A percentile compares a stretch with the other conserved stretches of the same genome.
phyloP scores from a whole-genome alignment of 345 rosid genomes.

The Eucalyptus sp. region DNA sequence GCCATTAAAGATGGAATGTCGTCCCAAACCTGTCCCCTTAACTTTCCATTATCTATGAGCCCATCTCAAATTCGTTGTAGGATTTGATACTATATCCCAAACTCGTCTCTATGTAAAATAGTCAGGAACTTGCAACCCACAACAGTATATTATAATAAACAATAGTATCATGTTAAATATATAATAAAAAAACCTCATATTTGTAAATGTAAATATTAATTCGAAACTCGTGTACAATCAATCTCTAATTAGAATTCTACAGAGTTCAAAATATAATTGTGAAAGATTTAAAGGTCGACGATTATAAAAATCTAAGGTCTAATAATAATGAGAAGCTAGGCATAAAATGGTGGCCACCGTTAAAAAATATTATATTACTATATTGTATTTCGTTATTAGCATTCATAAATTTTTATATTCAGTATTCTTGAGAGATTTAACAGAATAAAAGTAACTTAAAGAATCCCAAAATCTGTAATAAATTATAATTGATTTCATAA shows the following conservation, averaged over 20 bases:
- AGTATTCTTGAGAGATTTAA: constrained; percentile 32
- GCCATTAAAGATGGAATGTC: background rate
- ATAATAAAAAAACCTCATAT: background rate
- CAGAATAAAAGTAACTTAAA: background rate
- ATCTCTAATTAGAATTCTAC: background rate
- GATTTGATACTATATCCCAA: background rate
- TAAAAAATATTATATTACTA: too few relatives aligned
- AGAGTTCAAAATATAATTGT: background rate
- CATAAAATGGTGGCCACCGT: background rate
- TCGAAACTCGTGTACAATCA: background rate
- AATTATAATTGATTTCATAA: background rate
- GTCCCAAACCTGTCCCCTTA: background rate
- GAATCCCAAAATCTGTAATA: background rate
- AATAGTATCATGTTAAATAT: background rate
- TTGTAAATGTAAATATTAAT: background rate
- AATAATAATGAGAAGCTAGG: background rate
- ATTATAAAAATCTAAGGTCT: background rate
- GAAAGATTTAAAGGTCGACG: background rate
- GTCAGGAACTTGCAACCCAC: background rate
- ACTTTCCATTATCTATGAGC: background rate
- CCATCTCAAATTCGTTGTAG: background rate
- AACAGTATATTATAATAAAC: background rate
- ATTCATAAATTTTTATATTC: background rate
- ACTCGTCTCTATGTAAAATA: background rate
- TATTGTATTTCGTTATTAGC: background rate